phyloP scores from a whole-genome alignment of 192 early-diverging fungal species.

The Coemansia sp. region DNA sequence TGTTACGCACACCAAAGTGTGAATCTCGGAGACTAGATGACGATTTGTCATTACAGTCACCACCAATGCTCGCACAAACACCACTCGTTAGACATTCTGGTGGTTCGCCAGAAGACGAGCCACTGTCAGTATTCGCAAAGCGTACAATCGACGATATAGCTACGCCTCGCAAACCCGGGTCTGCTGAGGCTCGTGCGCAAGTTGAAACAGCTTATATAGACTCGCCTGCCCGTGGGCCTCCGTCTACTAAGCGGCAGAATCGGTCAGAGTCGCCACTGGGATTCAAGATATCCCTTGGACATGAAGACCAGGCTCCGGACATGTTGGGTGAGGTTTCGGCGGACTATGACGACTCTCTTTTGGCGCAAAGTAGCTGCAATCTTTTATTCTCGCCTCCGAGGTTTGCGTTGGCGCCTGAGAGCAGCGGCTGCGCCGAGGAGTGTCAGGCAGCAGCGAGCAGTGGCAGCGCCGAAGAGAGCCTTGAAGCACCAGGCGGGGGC shows the following conservation, averaged over 20 bases:
- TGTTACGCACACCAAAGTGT: not conserved
- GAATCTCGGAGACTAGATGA: conserved; percentile 15
- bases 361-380: not conserved
- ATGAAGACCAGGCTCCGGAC: not conserved
- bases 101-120: not conserved
- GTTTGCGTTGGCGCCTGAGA: conserved; percentile 2
- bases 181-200: conserved; percentile 29
- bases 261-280: conserved; percentile 37
- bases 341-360: not conserved
- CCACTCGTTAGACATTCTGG: not conserved
- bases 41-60: conserved; percentile 34
- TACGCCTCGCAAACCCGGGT: conserved; percentile 40
- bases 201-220: conserved; percentile 35
- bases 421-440: not conserved
- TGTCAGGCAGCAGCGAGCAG: not conserved
- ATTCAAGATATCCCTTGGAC: conserved; percentile 12
- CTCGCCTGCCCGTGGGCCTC: conserved; percentile 44
- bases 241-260: conserved; percentile 43
- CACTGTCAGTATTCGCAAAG: conserved; percentile 23
- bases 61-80: conserved; percentile 33
- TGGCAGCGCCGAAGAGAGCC: not conserved
- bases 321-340: not conserved
- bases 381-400: conserved; percentile 16
- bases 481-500: not conserved
- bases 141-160: conserved; percentile 48